Evolutionary conservation across 768 basidiomycete species (phyloP), one percentile per base, ranked within the genome.

Genomic region (Russula compacta): DNA sequence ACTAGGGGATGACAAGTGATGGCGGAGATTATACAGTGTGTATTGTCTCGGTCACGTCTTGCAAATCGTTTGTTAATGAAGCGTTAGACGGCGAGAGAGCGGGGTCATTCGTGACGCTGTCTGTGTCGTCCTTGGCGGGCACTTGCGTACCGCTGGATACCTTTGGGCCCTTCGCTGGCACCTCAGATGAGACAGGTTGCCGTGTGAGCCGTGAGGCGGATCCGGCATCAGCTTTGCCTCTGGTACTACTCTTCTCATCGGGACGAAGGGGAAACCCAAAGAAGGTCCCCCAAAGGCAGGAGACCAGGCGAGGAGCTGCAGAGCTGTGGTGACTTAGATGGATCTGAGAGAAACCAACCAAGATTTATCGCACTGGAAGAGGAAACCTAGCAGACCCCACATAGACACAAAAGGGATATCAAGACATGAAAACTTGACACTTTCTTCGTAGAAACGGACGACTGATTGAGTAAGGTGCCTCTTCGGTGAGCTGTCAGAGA

Each of bases 361-460:
- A 53, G 21, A 19, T 19, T 14, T 1, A 49, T n/a, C 61, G 56
- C 14, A 63, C 61, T 24, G 56, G n/a, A 53, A 19, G 33, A 58
- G 11, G 9, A 5, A 0, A 9, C 42, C 4, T 0, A 40, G 17
- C 3, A 49, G n/a, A 38, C 6, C 3, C 61, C 46, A 29, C 7
- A 54, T 46, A 7, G 50, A 29, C 21, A 19, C 36, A 7, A 17
- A 24, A 15, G 12, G n/a, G 10, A n/a, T 17, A 36, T 4, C 17
- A 32, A 14, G 32, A 48, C 1, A 11, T 40, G 36, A 14, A 12
- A 29, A n/a, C 14, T 53, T 48, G 4, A 32, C 2, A 21, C 47
- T 8, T 49, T 42, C 11, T 24, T 53, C 42, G 39, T 24, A 58
- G 44, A 46, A 17, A 33, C 1, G 10, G 52, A 15, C 32, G 12